Evolutionary conservation across 116 monocot species (phyloP).

Genomic region (Cymodocea nodosa): DNA sequence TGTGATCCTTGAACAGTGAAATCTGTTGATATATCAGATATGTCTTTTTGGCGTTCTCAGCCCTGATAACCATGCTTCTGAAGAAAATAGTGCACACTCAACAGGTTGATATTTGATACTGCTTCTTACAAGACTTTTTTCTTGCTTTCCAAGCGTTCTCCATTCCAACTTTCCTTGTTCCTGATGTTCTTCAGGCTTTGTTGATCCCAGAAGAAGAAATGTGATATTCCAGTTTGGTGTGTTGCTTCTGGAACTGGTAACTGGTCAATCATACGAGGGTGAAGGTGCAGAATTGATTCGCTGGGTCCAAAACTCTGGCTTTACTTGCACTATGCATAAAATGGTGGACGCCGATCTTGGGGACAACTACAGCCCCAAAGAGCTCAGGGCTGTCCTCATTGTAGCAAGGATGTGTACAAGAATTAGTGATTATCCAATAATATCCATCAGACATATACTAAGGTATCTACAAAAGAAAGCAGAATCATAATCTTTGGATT

Average conservation of each 20-base stretch:
- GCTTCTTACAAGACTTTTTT: neutral
- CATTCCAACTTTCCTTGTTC: neutral
- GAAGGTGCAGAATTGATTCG: slow-evolving; percentile 53
- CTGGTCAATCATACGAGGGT: slow-evolving; percentile 61
- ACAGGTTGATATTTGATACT: slow-evolving; percentile 46
- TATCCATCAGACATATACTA: slow-evolving; percentile 68
- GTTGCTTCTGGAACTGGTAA: slow-evolving; percentile 78
- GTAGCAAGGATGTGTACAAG: slow-evolving; percentile 71
- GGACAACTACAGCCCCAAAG: slow-evolving; percentile 41
- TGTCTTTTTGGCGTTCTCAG: slow-evolving; percentile 34
- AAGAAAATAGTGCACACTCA: slow-evolving; percentile 8
- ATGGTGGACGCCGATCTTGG: slow-evolving; percentile 97
- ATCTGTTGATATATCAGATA: slow-evolving; percentile 37
- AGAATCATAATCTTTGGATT: neutral
- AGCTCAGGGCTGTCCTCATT: slow-evolving; percentile 58
- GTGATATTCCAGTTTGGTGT: slow-evolving; percentile 74
- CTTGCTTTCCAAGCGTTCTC: neutral
- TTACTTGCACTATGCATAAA: slow-evolving; percentile 44
- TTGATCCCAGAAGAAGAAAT: slow-evolving; percentile 4
- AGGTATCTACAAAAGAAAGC: slow-evolving; percentile 61
- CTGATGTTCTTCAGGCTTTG: neutral
- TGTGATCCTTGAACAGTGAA: too few relatives aligned
- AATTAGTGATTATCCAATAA: slow-evolving; percentile 15
- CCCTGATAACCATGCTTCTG: slow-evolving; percentile 1
- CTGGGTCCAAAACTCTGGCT: slow-evolving; percentile 74